Percentiles rank a stretch among this genome's conserved stretches.
phyloP scores from a whole-genome alignment of 225 moss, liverwort and hornwort genomes.

The Lunularia cruciata region DNA sequence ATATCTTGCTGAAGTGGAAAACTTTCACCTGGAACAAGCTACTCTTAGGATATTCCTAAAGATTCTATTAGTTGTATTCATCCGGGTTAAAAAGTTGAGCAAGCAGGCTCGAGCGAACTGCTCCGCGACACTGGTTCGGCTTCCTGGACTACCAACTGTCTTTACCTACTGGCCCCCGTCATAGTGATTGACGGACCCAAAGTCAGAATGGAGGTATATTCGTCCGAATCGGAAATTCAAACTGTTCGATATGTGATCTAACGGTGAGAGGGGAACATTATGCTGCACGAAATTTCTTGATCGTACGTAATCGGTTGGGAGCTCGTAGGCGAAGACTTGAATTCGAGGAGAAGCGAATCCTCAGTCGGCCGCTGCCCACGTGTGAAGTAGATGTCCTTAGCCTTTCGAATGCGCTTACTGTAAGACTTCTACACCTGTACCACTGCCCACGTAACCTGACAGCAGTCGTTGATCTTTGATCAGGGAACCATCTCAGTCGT shows the following conservation, averaged over 20 bases:
- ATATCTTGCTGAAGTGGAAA: too few species aligned
- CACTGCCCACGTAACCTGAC: neutral
- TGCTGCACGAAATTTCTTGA: neutral
- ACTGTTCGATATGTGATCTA: conserved; percentile 4
- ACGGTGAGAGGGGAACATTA: neutral
- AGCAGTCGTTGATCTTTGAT: neutral
- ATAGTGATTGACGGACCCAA: neutral
- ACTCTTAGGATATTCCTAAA: too few species aligned
- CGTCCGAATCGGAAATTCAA: neutral
- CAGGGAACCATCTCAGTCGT: neutral
- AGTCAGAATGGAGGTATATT: neutral
- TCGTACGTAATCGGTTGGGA: neutral
- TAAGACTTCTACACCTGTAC: neutral
- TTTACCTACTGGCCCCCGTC: neutral
- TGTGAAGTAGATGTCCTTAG: conserved; percentile 14
- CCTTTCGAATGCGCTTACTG: neutral
- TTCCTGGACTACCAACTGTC: neutral
- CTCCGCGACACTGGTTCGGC: neutral
- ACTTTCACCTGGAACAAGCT: neutral
- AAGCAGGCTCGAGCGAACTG: too few species aligned
- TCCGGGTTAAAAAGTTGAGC: too few species aligned
- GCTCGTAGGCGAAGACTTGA: neutral
- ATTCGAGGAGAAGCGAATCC: neutral
- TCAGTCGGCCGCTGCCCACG: conserved; percentile 5
- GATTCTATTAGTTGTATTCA: too few species aligned